These are phyloP conservation scores for Corynespora cassiicola DNA, from an alignment of 2,329 filamentous ascomycete genomes.

Conservation along the genomic window DNA sequence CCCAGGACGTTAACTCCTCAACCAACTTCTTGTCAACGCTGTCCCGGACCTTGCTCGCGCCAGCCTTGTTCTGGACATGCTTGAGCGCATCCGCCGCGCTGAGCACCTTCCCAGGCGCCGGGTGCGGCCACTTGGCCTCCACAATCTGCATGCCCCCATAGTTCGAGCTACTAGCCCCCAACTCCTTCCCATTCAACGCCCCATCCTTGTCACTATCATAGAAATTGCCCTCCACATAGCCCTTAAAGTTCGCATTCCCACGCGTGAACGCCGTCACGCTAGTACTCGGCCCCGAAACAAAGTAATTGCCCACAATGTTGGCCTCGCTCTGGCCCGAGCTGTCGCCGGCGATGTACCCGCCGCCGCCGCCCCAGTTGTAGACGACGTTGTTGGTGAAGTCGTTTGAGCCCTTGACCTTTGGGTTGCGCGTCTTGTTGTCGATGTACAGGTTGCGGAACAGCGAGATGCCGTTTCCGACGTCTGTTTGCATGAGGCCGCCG, in stretches of 20 bases:
- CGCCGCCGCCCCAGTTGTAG: constrained; percentile 63
- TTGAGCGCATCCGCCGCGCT: constrained; percentile 49
- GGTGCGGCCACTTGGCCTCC: constrained; percentile 50
- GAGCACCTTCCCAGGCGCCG: constrained; percentile 49
- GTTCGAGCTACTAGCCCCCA: constrained; percentile 51
- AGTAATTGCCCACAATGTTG: constrained; percentile 65
- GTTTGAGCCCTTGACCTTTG: constrained; percentile 64
- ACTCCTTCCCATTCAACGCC: constrained; percentile 54
- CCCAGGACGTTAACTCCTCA: constrained; percentile 54
- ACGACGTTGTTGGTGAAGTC: constrained; percentile 60
- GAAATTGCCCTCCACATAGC: constrained; percentile 60
- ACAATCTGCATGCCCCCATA: constrained; percentile 58
- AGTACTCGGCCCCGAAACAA: constrained; percentile 61
- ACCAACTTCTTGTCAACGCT: constrained; percentile 52
- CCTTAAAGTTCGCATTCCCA: constrained; percentile 62
- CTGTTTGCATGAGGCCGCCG: constrained; percentile 59
- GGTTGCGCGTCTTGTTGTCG: constrained; percentile 64
- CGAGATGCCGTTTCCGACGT: constrained; percentile 53
- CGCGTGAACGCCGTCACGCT: constrained; percentile 59
- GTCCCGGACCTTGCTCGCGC: constrained; percentile 55
- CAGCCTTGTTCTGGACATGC: constrained; percentile 49
- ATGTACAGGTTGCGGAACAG: constrained; percentile 64
- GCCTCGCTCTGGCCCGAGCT: constrained; percentile 55
- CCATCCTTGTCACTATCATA: constrained; percentile 60
- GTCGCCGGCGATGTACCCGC: constrained; percentile 63